A percentile compares a stretch with the other conserved stretches of the same genome.
Conservation (phyloP, 192 early-diverging fungal species). For the Linnemannia elongata region DNA sequence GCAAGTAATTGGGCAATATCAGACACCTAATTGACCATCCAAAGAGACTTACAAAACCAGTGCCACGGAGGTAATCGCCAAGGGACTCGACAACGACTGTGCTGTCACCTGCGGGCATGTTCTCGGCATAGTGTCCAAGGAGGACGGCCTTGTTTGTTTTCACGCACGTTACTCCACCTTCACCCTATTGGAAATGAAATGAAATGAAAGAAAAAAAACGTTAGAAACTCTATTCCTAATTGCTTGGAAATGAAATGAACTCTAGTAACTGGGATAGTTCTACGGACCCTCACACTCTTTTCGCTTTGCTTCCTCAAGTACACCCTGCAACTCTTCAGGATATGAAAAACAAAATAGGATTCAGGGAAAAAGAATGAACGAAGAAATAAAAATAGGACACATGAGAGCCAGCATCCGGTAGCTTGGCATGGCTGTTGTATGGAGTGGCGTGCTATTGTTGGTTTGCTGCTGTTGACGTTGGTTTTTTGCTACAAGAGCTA, state of each 20-base stretch:
- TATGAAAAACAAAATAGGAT: background rate
- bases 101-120: constrained; percentile 75
- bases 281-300: background rate
- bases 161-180: constrained; percentile 76
- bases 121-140: constrained; percentile 75
- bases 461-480: background rate
- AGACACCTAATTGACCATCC: background rate
- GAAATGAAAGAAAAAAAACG: background rate
- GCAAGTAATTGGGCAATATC: background rate
- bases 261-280: background rate
- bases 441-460: background rate
- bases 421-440: background rate
- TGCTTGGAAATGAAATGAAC: background rate
- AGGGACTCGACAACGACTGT: constrained; percentile 81
- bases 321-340: background rate
- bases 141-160: constrained; percentile 89
- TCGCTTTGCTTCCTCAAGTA: background rate
- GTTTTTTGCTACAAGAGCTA: background rate
- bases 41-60: constrained; percentile 66
- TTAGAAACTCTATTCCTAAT: background rate
- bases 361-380: background rate
- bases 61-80: constrained; percentile 85
- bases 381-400: background rate
- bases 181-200: constrained; percentile 59
- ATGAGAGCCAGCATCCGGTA: background rate